phyloP scores from a whole-genome alignment of 208 protist genomes.

The Ichthyophonus hoferi region DNA sequence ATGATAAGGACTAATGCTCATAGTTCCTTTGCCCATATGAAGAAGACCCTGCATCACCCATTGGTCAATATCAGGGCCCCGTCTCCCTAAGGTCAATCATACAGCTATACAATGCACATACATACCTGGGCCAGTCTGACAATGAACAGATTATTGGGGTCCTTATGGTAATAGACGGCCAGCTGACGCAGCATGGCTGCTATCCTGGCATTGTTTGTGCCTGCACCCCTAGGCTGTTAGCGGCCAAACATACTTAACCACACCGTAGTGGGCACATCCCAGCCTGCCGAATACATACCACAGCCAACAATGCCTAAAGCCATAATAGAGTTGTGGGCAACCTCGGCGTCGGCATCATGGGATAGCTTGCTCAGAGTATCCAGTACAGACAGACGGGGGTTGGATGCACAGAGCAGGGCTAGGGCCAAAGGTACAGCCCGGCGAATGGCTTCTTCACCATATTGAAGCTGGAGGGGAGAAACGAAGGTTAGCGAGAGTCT shows the following conservation, averaged over 20 bases:
- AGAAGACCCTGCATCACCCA: conserved; percentile 45
- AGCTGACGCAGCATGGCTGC: conserved; percentile 86
- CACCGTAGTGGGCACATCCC: neutral
- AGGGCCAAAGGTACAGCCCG: conserved; percentile 93
- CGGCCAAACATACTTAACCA: neutral
- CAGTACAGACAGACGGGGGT: conserved; percentile 89
- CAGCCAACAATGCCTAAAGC: conserved; percentile 87
- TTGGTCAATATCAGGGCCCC: neutral
- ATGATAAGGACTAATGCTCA: conserved; percentile 89
- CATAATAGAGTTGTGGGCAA: conserved; percentile 88
- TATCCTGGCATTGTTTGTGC: conserved; percentile 95
- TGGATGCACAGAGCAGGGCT: conserved; percentile 86
- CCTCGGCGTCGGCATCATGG: conserved; percentile 89
- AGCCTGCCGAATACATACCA: conserved; percentile 13
- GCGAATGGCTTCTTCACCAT: conserved; percentile 52
- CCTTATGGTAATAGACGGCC: conserved; percentile 90
- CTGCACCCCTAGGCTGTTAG: no score
- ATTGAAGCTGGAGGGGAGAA: conserved; percentile 51
- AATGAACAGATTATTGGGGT: conserved; percentile 74
- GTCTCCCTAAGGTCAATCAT: neutral
- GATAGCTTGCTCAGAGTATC: conserved; percentile 93
- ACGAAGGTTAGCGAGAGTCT: conserved; percentile 67
- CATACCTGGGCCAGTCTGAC: conserved; percentile 68
- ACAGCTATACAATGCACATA: conserved; percentile 30
- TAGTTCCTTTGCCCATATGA: conserved; percentile 95